phyloP scores from a whole-genome alignment of 345 rosid species.

The Citrus sinensis region DVS_A1.0 CM039161.1:24698501-24699000 shows the following conservation, averaged over 20 bases:
- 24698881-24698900: conserved; percentile 62
- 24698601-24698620: no score
- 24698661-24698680: no score
- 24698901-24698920: conserved; percentile 92
- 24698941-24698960: conserved; percentile 86
- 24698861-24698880: conserved; percentile 67
- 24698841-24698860: conserved; percentile 82
- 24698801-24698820: conserved; percentile 67
- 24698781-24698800: neutral
- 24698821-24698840: conserved; percentile 59
- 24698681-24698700: no score
- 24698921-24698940: conserved; percentile 88
- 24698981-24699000: conserved; percentile 25
- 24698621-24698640: no score
- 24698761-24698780: no score
- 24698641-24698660: no score
- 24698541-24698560: neutral
- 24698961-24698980: conserved; percentile 17
- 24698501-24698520: no score
- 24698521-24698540: neutral
- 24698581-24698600: neutral
- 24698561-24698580: no score
- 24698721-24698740: no score
- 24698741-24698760: neutral
- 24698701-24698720: no score